These are phyloP conservation scores for Casuarina cunninghamiana DNA, from an alignment of 306 rosid genomes.

Conservation along the genomic window DNA sequence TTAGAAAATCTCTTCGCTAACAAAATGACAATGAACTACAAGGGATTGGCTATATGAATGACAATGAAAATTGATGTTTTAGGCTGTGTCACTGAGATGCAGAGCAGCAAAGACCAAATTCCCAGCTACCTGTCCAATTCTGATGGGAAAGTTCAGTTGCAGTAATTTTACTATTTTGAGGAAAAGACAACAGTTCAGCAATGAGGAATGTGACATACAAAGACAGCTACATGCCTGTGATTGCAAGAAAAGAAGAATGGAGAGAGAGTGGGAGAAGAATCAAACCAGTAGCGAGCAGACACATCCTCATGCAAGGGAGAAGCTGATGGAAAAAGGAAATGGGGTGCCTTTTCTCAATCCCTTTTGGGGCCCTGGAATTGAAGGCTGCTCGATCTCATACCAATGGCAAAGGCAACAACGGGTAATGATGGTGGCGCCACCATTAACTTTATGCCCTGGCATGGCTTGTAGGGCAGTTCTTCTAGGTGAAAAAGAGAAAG, in stretches of 20 bases:
- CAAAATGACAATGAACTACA: no score
- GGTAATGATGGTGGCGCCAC: neutral
- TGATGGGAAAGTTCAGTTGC: neutral
- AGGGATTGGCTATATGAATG: no score
- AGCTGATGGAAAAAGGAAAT: neutral
- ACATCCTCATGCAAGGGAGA: slow-evolving; percentile 4
- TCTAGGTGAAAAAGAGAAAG: neutral
- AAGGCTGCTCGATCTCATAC: neutral
- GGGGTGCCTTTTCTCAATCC: neutral
- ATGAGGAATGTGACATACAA: no score
- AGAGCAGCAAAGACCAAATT: no score
- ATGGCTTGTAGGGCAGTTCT: neutral
- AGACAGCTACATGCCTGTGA: neutral
- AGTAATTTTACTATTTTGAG: no score
- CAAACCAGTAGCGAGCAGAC: neutral
- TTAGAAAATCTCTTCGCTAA: no score
- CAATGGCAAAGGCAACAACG: neutral
- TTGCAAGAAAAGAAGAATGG: neutral
- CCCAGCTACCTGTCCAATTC: neutral
- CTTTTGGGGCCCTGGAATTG: neutral
- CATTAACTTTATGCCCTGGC: slow-evolving; percentile 6
- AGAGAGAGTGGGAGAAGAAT: neutral
- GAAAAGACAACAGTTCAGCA: no score
- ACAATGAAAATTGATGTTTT: no score
- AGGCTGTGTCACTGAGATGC: neutral